phyloP scores from a whole-genome alignment of 768 basidiomycete genomes.

The Naganishia onofrii region DNA sequence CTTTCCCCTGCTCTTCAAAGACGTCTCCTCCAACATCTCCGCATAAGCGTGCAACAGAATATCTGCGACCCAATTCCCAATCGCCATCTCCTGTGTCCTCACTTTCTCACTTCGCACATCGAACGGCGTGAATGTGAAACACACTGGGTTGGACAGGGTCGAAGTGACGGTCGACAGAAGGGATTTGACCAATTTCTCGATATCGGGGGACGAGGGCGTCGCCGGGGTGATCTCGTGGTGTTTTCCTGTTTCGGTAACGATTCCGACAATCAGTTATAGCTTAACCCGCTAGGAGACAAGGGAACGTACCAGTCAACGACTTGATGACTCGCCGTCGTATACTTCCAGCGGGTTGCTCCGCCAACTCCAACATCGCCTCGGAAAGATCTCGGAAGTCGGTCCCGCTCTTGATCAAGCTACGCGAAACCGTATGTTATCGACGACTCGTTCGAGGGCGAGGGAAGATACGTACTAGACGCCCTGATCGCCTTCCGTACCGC shows the following conservation, averaged over 20 bases:
- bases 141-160: slow-evolving; percentile 71
- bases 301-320: slow-evolving; percentile 59
- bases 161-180: slow-evolving; percentile 68
- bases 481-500: slow-evolving; percentile 42
- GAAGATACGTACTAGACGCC: slow-evolving; percentile 32
- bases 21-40: slow-evolving; percentile 44
- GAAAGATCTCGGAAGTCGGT: slow-evolving; percentile 86
- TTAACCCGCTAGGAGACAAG: background rate
- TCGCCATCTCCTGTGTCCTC: slow-evolving; percentile 66
- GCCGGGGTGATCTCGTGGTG: slow-evolving; percentile 64
- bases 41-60: slow-evolving; percentile 70
- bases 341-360: slow-evolving; percentile 62
- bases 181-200: slow-evolving; percentile 63
- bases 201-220: slow-evolving; percentile 59
- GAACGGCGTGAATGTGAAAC: slow-evolving; percentile 64
- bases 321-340: slow-evolving; percentile 66
- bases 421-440: background rate
- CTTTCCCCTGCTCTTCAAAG: slow-evolving; percentile 59
- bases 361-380: slow-evolving; percentile 66
- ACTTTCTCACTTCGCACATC: slow-evolving; percentile 74
- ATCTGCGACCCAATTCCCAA: slow-evolving; percentile 75
- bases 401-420: slow-evolving; percentile 68
- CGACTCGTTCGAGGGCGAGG: slow-evolving; percentile 27
- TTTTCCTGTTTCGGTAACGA: slow-evolving; percentile 57
- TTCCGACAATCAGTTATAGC: slow-evolving; percentile 7